Base-by-base conservation (phyloP, 2,329 filamentous ascomycete genomes). In the Penicillium sp. region DNA sequence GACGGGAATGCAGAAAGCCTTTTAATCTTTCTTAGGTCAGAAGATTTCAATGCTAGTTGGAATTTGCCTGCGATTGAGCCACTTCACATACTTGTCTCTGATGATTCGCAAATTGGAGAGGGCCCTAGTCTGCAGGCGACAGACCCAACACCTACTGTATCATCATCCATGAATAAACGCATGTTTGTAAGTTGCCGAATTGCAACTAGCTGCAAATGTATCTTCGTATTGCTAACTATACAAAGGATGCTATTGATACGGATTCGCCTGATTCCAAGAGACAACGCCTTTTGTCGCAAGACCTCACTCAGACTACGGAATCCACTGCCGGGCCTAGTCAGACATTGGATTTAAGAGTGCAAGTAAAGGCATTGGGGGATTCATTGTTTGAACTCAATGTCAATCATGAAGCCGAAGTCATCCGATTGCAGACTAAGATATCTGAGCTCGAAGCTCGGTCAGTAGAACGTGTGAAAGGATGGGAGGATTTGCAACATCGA, bases 401-500 rank as follows among this genome's bases (percentile, higher is more conserved):
- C 23, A 61, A 67, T 3, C 65, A 74, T 48, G 63, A 65, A 5
- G 55, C 61, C 5, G 71, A 74, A 49, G 61, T 71, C 12, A 62
- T 66, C 5, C 64, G 62, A 35, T 63, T 76, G 8, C 65, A 68
- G 30, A 60, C 59, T 38, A 62, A 66, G 3, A 57, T 74, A 21
- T 57, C 61, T 14, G 58, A 66, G 3, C 59, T 63, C 3, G 61
- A 68, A 52, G 57, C 62, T 47, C 68, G 69, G 43, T 60, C 70
- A 11, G 61, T 64, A 30, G 68, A 72, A 51, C 67, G 68, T 47
- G 68, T 74, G 48, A 63, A 65, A 45, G 65, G 63, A 5, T 64
- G 77, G 49, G 64, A 66, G 18, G 49, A 58, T 7, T 61, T 79
- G 9, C 75, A 78, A 61, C 72, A 74, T 64, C 74, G 76, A 51